phyloP scores from a whole-genome alignment of 805 yeast genomes.

The Cyberlindnera euphorbiae region DNA sequence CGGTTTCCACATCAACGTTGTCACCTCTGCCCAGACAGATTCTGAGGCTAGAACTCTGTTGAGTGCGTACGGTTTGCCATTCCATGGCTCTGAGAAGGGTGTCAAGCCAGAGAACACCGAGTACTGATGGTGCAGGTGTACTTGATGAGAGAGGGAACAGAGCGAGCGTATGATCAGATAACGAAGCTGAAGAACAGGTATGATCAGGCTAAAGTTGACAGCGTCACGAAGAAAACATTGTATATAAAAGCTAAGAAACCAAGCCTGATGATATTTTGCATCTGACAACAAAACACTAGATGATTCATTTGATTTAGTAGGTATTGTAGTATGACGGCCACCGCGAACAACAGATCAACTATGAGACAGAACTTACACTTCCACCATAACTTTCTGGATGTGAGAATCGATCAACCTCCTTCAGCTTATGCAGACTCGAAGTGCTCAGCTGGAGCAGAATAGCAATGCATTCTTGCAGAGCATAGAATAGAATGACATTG shows the following conservation, averaged over 20 bases:
- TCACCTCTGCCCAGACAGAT: slow-evolving; percentile 87
- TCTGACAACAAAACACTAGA: no score
- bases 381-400: no score
- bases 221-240: no score
- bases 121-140: slow-evolving; percentile 9
- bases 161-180: not conserved
- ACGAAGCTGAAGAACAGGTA: not conserved
- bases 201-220: not conserved
- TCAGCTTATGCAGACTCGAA: not conserved
- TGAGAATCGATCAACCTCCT: no score
- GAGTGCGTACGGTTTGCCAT: slow-evolving; percentile 80
- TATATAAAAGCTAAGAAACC: no score
- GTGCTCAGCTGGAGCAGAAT: not conserved
- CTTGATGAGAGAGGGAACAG: not conserved
- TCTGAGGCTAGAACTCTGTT: slow-evolving; percentile 81
- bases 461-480: not conserved
- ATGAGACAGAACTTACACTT: no score
- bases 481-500: not conserved
- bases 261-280: no score
- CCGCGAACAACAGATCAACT: no score
- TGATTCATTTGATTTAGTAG: no score
- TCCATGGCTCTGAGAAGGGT: slow-evolving; percentile 47
- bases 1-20: slow-evolving; percentile 81
- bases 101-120: slow-evolving; percentile 23
- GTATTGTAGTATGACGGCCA: no score